A percentile compares a stretch with the other conserved stretches of the same genome.
Evolutionary conservation across 1,284 basidiomycete species (phyloP).

Genomic region (Gymnopus androsaceus): DNA sequence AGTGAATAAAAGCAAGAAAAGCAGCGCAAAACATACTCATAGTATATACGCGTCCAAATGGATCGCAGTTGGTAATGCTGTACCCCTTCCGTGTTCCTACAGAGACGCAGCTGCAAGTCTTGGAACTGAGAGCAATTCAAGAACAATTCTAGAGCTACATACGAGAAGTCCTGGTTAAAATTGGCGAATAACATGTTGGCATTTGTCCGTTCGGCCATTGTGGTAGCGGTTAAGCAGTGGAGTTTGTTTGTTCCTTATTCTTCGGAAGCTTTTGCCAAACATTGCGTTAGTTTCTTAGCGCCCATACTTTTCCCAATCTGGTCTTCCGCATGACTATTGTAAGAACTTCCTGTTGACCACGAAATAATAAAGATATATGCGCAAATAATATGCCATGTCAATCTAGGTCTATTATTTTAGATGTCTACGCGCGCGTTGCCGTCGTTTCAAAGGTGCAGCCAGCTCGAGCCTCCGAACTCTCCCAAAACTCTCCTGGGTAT

Average conservation of each 20-base stretch:
- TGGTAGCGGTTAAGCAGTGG: conserved; percentile 5
- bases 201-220: conserved; percentile 17
- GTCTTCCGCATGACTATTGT: no score
- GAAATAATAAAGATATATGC: no score
- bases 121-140: neutral
- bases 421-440: no score
- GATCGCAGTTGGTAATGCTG: conserved; percentile 96
- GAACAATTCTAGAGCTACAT: conserved; percentile 28
- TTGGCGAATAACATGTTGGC: conserved; percentile 79
- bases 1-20: neutral
- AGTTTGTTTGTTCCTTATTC: neutral
- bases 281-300: neutral
- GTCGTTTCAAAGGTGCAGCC: no score
- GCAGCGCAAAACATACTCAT: conserved; percentile 67
- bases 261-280: neutral
- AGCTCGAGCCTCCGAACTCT: no score
- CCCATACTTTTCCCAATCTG: neutral
- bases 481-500: no score
- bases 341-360: no score
- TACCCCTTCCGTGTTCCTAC: conserved; percentile 96
- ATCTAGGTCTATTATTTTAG: no score
- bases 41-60: conserved; percentile 94
- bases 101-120: conserved; percentile 73
- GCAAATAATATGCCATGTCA: no score
- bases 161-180: conserved; percentile 90